Evolutionary conservation across 441 rosid genomes (phyloP), one percentile per base, ranked within the genome.

Genomic region (Adansonia rubrostipa): DNA sequence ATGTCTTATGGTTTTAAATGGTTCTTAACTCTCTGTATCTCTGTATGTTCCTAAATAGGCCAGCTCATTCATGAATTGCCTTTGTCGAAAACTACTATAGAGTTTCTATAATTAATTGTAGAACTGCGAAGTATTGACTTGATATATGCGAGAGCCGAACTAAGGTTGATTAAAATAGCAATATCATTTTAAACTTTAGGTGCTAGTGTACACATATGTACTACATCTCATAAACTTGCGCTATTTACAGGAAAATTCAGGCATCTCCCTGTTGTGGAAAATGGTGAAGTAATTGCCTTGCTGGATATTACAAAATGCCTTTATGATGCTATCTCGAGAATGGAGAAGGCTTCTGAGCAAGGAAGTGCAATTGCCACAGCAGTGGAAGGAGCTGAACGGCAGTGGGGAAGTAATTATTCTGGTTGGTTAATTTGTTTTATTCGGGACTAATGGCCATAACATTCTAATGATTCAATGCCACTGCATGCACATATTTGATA

Each of bases 271-370:
- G 98, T 96, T 77, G 99, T 96, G 33, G 99, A 96, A 87, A 94
- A 91, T 73, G 99, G 98, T 50, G 99, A 96, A 87, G 99, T 96
- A 78, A 94, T 92, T 81, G 99, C 99, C 3, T 14, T 96, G 80
- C 84, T 96, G 81, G 99, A 96, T 84, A 94, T 96, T 61, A 92
- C 98, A 3, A 96, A 88, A 85, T 96, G 99, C 80, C 87, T 96
- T 5, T 96, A 94, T 79, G 98, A 96, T 87, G 99, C 98, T 47
- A 96, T 96, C 60, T 88, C 99, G 15, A 87, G 93, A 80, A 88
- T 94, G 99, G 99, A 96, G 82, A 96, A 94, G 90, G 96, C 93
- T 48, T 96, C 97, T 28, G 99, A 94, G 88, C 96, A 94, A 80
- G 97, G 99, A 13, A 94, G 92, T 83, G 97, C 97, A 40, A 89